phyloP scores from a whole-genome alignment of 2,329 filamentous ascomycete genomes.

The Thermothelomyces thermophilus region DNA sequence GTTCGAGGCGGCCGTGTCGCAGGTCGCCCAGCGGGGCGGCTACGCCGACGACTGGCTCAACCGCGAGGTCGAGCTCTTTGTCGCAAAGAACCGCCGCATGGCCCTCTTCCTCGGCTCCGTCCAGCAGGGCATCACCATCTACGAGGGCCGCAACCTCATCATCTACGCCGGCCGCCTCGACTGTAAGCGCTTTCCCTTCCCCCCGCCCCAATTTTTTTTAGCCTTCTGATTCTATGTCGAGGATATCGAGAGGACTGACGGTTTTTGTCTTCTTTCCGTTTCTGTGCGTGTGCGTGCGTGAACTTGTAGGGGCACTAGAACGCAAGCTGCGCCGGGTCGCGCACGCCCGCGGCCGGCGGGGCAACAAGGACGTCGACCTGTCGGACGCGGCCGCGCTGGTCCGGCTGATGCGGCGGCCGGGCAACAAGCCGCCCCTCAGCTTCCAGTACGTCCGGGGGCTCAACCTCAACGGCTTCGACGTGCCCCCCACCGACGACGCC shows the following conservation, averaged over 20 bases:
- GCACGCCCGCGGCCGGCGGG: background rate
- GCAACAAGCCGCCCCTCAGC: background rate
- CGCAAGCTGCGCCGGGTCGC: slow-evolving; percentile 3
- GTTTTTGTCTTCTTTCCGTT: too few species aligned
- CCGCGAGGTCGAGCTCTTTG: slow-evolving; percentile 4
- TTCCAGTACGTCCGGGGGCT: slow-evolving; percentile 2
- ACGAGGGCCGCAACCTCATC: slow-evolving; percentile 1
- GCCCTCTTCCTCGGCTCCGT: slow-evolving; percentile 5
- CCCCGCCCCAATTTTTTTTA: too few species aligned
- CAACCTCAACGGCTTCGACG: slow-evolving; percentile 4
- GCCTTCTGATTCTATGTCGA: too few species aligned
- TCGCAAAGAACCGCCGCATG: slow-evolving; percentile 1
- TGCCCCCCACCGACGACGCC: slow-evolving; percentile 2
- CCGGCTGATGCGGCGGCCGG: background rate
- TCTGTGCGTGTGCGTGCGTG: too few species aligned
- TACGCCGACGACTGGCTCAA: slow-evolving; percentile 3
- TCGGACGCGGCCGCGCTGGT: background rate
- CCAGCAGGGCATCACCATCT: slow-evolving; percentile 7
- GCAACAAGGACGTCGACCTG: background rate
- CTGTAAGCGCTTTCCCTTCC: too few species aligned
- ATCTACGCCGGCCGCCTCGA: slow-evolving; percentile 3
- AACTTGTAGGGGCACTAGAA: slow-evolving; percentile 6
- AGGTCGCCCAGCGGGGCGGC: background rate
- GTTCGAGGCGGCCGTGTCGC: background rate
- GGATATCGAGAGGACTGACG: too few species aligned